Evolutionary conservation across 768 basidiomycete species (phyloP), one percentile per base, ranked within the genome.

Genomic region (Chiua virens): DNA sequence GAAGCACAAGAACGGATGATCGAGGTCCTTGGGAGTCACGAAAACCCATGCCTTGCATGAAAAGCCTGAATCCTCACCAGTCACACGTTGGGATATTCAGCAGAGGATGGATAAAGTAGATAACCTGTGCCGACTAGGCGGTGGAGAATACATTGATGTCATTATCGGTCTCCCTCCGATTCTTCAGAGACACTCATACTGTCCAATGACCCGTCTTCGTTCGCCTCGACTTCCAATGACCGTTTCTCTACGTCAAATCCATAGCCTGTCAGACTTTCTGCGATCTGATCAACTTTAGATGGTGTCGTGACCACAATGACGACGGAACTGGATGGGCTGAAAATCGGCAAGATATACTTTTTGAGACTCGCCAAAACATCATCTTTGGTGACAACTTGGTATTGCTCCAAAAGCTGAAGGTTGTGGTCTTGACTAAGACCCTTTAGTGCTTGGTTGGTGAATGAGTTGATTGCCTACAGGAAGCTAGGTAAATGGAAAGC

Each of bases 391-490:
- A 98, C 80, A n/a, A 72, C 71, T 75, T 92, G 87, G 61, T 85
- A 88, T 63, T 84, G 82, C 58, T 86, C 80, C 40, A 96, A 76
- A n/a, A 93, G 77, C 47, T 86, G 79, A 22, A 89, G 75, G 59
- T 88, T 86, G 62, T 88, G 76, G 53, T 84, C 80, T 62, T 86
- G 84, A 6, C 86, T 72, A 10, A 98, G 81, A 28, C 85, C 88
- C 63, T 89, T 91, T n/a, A 99, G 76, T 0, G 86, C 89, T 74
- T 97, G 92, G 70, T 98, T 95, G 27, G 79, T 75, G 71, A 97
- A 98, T 0, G 93, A 96, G 22, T 81, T 78, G 35, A 81, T 66
- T 1, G 93, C 92, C 92, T 93, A 59, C 4, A 42, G 6, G 47
- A 0, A 38, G 15, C 34, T 61, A 47, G 61, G 38, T 23, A 43